Conservation (phyloP, 352 stramenopile genomes). For the Globisporangium irregulare region DNA sequence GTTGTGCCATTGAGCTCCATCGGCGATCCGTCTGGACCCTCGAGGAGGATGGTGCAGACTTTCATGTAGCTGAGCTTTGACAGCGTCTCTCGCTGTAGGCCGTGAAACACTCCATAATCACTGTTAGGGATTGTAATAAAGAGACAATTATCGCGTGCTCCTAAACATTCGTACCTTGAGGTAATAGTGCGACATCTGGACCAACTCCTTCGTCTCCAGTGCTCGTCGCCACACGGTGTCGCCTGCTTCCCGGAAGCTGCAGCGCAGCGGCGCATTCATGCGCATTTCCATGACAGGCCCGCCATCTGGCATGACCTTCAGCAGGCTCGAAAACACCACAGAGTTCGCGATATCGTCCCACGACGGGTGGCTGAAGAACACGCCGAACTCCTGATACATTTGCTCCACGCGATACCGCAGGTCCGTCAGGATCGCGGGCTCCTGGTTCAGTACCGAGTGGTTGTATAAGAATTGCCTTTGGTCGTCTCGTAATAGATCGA, state of each 20-base stretch:
- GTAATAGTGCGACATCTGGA: slow-evolving; percentile 12
- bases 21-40: not conserved
- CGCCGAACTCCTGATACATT: not conserved
- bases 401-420: not conserved
- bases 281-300: slow-evolving; percentile 18
- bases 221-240: not conserved
- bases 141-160: no score
- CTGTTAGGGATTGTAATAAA: not conserved
- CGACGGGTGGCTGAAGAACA: not conserved
- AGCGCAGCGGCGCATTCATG: slow-evolving; percentile 9
- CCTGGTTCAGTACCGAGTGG: not conserved
- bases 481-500: slow-evolving; percentile 8
- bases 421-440: not conserved
- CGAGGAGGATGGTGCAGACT: not conserved
- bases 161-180: not conserved
- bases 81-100: not conserved
- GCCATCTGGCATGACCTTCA: not conserved
- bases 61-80: slow-evolving; percentile 8
- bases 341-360: slow-evolving; percentile 3
- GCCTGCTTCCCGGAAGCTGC: not conserved
- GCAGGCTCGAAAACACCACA: not conserved
- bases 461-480: slow-evolving; percentile 8
- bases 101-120: not conserved
- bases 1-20: slow-evolving; percentile 5
- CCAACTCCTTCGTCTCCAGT: slow-evolving; percentile 15